These are phyloP conservation scores for Penicillium sp. DNA, from an alignment of 2,329 filamentous ascomycete species.

Conservation along the genomic window DNA sequence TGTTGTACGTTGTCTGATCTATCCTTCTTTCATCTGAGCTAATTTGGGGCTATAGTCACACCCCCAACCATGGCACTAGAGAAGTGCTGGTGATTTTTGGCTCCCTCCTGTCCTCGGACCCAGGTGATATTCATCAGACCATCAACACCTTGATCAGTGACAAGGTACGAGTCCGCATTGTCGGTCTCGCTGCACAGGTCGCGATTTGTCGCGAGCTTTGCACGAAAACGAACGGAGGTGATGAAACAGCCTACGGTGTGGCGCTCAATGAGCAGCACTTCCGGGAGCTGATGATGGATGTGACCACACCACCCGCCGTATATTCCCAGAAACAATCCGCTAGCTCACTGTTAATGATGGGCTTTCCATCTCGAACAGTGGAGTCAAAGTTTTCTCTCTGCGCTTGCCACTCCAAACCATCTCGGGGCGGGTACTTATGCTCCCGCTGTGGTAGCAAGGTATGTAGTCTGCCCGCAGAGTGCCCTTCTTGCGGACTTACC, in stretches of 20 bases:
- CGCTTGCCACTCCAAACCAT: conserved; percentile 84
- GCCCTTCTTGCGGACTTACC: conserved; percentile 86
- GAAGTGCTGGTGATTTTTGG: conserved; percentile 93
- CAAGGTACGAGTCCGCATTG: conserved; percentile 81
- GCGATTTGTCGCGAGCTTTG: conserved; percentile 91
- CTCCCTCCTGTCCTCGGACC: conserved; percentile 85
- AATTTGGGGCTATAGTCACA: conserved; percentile 60
- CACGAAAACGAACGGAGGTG: conserved; percentile 79
- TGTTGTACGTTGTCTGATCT: conserved; percentile 64
- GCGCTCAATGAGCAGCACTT: conserved; percentile 87
- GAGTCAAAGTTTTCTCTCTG: conserved; percentile 75
- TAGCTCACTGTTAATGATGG: conserved; percentile 84
- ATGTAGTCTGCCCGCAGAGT: conserved; percentile 85
- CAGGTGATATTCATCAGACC: conserved; percentile 92
- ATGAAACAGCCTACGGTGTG: conserved; percentile 71
- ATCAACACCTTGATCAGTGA: conserved; percentile 77
- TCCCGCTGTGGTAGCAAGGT: conserved; percentile 87
- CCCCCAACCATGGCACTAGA: conserved; percentile 87
- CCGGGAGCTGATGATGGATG: conserved; percentile 80
- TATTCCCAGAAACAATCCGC: conserved; percentile 57
- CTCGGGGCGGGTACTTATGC: conserved; percentile 84
- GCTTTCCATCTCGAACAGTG: conserved; percentile 85
- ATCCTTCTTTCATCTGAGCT: neutral
- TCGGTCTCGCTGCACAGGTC: conserved; percentile 88
- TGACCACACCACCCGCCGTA: conserved; percentile 86